These are phyloP conservation scores for Lactifluus hygrophoroides DNA, from an alignment of 768 basidiomycete species.

Conservation along the genomic window DNA sequence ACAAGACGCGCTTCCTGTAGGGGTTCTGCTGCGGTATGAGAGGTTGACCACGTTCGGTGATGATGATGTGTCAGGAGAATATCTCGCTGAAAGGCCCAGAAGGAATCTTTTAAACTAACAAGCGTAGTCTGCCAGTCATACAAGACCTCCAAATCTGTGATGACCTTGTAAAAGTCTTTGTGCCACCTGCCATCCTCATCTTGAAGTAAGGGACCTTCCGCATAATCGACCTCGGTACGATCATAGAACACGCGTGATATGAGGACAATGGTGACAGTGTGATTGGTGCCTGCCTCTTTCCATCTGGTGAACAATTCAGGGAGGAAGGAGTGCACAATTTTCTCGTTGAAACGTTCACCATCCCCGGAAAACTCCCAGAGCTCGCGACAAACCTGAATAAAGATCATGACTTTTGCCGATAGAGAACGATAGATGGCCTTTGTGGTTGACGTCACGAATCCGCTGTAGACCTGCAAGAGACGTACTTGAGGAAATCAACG, in stretches of 20 bases:
- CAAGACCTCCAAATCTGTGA: constrained; percentile 84
- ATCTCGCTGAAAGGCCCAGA: constrained; percentile 86
- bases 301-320: constrained; percentile 82
- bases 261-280: constrained; percentile 89
- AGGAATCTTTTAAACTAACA: constrained; percentile 78
- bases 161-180: constrained; percentile 95
- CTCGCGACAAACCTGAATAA: constrained; percentile 94
- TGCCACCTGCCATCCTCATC: constrained; percentile 77
- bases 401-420: constrained; percentile 86
- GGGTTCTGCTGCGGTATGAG: constrained; percentile 29
- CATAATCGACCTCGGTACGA: constrained; percentile 66
- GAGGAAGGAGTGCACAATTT: constrained; percentile 95
- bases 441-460: constrained; percentile 70
- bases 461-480: constrained; percentile 59
- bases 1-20: constrained; percentile 56
- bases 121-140: constrained; percentile 84
- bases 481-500: not conserved
- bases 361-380: constrained; percentile 97
- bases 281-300: constrained; percentile 78
- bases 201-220: constrained; percentile 68
- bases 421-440: constrained; percentile 85
- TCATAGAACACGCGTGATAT: constrained; percentile 92
- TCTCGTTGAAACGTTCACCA: constrained; percentile 92
- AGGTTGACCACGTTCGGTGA: constrained; percentile 48
- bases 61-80: constrained; percentile 87